Conservation (phyloP, 2,329 filamentous ascomycete genomes). For the Tolypocladium ovalisporum region DNA sequence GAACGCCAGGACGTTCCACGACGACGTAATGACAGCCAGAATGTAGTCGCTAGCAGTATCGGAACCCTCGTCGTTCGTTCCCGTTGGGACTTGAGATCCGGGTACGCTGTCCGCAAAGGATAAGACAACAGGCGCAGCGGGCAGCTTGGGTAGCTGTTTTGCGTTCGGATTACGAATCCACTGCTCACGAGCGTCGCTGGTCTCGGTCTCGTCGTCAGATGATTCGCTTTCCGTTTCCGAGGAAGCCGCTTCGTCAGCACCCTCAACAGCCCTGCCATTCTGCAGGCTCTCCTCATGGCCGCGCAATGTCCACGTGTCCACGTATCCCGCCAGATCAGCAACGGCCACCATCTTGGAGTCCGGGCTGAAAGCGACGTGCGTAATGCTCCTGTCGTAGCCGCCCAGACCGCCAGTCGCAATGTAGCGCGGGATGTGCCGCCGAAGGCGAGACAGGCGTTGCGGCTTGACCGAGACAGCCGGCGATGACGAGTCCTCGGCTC, state of each 20-base stretch:
- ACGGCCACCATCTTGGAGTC: constrained; percentile 71
- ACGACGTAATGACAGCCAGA: constrained; percentile 43
- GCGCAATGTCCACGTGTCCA: constrained; percentile 76
- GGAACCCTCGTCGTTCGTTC: constrained; percentile 13
- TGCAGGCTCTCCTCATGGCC: constrained; percentile 18
- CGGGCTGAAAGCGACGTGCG: constrained; percentile 64
- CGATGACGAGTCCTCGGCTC: constrained; percentile 6
- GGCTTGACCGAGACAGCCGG: constrained; percentile 19
- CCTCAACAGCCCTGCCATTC: constrained; percentile 20
- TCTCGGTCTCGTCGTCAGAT: constrained; percentile 33
- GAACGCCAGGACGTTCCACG: constrained; percentile 63
- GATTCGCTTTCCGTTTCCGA: constrained; percentile 30
- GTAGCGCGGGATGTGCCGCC: constrained; percentile 42
- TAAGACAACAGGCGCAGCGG: constrained; percentile 52
- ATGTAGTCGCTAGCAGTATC: constrained; percentile 33
- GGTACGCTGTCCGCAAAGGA: constrained; percentile 51
- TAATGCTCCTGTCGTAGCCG: constrained; percentile 67
- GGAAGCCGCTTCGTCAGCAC: constrained; percentile 17
- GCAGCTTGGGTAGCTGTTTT: constrained; percentile 57
- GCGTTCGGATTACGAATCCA: constrained; percentile 70
- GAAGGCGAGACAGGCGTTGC: constrained; percentile 40
- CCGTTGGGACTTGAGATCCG: constrained; percentile 11
- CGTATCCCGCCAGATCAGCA: constrained; percentile 71
- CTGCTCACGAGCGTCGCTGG: constrained; percentile 32
- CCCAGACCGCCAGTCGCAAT: constrained; percentile 55